These are phyloP conservation scores for Podospora didyma DNA, from an alignment of 495 filamentous ascomycete species.

Conservation along the genomic window DNA sequence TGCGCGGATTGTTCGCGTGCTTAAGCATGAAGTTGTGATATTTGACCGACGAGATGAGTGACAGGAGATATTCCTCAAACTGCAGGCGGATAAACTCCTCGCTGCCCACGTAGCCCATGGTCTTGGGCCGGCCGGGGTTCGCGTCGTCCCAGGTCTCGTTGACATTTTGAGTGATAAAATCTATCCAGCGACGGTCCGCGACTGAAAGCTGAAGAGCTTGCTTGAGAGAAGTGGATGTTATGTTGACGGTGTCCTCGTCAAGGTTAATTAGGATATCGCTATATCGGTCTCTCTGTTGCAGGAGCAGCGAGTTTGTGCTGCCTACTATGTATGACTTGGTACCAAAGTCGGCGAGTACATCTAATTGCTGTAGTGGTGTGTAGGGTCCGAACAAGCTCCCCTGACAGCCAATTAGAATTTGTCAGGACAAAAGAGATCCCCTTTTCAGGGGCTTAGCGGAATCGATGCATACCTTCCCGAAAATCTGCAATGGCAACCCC, in stretches of 20 bases:
- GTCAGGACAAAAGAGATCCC: too few species aligned
- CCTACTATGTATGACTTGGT: constrained; percentile 98
- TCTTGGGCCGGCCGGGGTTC: constrained; percentile 84
- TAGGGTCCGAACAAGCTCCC: constrained; percentile 96
- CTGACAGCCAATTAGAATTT: constrained; percentile 31
- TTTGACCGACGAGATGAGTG: constrained; percentile 82
- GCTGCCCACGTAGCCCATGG: constrained; percentile 90
- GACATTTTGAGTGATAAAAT: constrained; percentile 87
- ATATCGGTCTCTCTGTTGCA: constrained; percentile 96
- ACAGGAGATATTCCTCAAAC: constrained; percentile 94
- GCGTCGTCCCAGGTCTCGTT: constrained; percentile 94
- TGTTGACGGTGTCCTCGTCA: constrained; percentile 82
- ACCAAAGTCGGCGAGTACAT: constrained; percentile 86
- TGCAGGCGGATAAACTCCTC: constrained; percentile 98
- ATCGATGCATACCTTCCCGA: constrained; percentile 66
- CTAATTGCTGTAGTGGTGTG: constrained; percentile 92
- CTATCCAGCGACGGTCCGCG: constrained; percentile 93
- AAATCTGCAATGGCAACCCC: constrained; percentile 91
- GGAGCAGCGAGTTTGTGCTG: constrained; percentile 87
- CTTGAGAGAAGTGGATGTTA: constrained; percentile 74
- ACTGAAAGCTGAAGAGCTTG: constrained; percentile 74
- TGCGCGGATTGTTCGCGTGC: constrained; percentile 55
- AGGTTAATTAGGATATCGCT: constrained; percentile 96
- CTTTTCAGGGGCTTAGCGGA: neutral
- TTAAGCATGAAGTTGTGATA: constrained; percentile 74